These are phyloP conservation scores for Fusarium proliferatum DNA, from an alignment of 2,329 filamentous ascomycete genomes.

Conservation along the genomic window DNA sequence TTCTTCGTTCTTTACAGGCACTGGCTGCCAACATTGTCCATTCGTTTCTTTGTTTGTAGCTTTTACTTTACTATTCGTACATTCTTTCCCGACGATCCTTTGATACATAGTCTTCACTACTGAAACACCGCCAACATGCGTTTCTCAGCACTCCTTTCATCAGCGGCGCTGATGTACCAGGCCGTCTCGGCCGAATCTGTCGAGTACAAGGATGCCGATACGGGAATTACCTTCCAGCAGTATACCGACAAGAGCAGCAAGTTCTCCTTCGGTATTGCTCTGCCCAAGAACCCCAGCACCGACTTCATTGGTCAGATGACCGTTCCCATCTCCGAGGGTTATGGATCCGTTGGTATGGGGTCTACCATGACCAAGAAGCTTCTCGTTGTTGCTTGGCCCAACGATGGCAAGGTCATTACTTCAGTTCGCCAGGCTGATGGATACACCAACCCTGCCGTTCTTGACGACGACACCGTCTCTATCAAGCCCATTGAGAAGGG, in stretches of 20 bases:
- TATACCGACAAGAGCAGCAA: conserved; percentile 58
- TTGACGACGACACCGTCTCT: conserved; percentile 65
- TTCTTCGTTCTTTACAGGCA: conserved; percentile 31
- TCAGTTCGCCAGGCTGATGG: conserved; percentile 68
- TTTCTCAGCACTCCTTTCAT: conserved; percentile 31
- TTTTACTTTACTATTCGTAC: neutral
- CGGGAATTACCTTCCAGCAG: conserved; percentile 65
- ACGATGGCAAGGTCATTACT: conserved; percentile 64
- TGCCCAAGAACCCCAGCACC: conserved; percentile 62
- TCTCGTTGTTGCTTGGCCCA: conserved; percentile 68
- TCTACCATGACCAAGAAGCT: conserved; percentile 68
- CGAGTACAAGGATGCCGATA: conserved; percentile 57
- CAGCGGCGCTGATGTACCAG: conserved; percentile 35
- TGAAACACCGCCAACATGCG: conserved; percentile 23
- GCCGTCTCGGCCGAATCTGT: conserved; percentile 23
- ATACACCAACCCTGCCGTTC: conserved; percentile 68
- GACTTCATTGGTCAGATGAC: conserved; percentile 69
- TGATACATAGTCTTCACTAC: conserved; percentile 4
- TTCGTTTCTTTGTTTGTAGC: conserved; percentile 23
- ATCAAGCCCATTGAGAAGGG: conserved; percentile 68
- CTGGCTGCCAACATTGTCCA: conserved; percentile 31
- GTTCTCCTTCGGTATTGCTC: conserved; percentile 65
- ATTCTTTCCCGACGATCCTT: conserved; percentile 5
- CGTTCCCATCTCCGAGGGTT: conserved; percentile 59
- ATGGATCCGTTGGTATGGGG: conserved; percentile 67